phyloP scores from a whole-genome alignment of 148 eudicot species.

The Amaranthus palmeri region DNA sequence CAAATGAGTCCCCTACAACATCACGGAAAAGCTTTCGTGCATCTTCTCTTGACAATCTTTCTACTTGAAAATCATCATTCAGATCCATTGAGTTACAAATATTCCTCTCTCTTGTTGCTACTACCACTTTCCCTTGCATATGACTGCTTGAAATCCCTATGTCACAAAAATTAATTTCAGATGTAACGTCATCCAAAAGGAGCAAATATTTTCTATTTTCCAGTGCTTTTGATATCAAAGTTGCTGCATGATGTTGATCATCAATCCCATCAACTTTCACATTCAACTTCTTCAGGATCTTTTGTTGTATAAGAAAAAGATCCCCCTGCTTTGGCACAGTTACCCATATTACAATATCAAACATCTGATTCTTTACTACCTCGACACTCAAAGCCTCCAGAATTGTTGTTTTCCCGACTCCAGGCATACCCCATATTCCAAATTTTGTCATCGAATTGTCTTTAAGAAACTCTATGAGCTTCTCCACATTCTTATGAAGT shows the following conservation, averaged over 20 bases:
- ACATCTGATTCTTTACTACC: slow-evolving; percentile 4
- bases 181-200: slow-evolving; percentile 26
- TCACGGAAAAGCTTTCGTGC: slow-evolving; percentile 21
- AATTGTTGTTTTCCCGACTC: slow-evolving; percentile 29
- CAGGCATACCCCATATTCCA: slow-evolving; percentile 25
- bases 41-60: slow-evolving; percentile 23
- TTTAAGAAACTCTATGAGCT: slow-evolving; percentile 16
- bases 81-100: slow-evolving; percentile 16
- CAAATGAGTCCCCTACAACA: slow-evolving; percentile 21
- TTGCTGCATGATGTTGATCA: not conserved
- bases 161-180: slow-evolving; percentile 11
- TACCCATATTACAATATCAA: slow-evolving; percentile 26
- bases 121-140: slow-evolving; percentile 26
- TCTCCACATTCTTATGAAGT: slow-evolving; percentile 15
- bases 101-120: slow-evolving; percentile 16
- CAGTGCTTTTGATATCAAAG: slow-evolving; percentile 17
- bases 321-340: slow-evolving; percentile 17
- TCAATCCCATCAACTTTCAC: not conserved
- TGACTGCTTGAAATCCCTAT: slow-evolving; percentile 23
- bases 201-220: slow-evolving; percentile 25
- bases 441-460: slow-evolving; percentile 19
- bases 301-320: slow-evolving; percentile 13
- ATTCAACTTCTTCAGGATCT: slow-evolving; percentile 17
- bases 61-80: slow-evolving; percentile 22
- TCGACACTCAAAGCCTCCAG: slow-evolving; percentile 17